phyloP scores from a whole-genome alignment of 768 basidiomycete genomes.

The Leccinum olivaceopallidum region DNA sequence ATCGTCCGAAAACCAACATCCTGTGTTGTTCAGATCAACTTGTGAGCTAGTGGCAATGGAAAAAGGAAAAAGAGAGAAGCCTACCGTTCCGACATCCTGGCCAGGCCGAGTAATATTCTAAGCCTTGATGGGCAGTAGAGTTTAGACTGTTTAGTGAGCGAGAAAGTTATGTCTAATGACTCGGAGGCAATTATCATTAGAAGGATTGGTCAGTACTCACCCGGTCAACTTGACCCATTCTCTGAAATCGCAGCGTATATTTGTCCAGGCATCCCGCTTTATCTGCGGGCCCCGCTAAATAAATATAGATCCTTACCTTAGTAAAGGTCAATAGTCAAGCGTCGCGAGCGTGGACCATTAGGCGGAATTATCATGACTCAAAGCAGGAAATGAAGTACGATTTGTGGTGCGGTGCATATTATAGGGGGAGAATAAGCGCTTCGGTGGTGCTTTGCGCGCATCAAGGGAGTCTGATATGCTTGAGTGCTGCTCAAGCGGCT shows the following conservation, averaged over 20 bases:
- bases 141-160: too few relatives aligned
- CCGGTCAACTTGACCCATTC: background rate
- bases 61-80: background rate
- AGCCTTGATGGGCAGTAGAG: too few relatives aligned
- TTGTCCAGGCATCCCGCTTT: too few relatives aligned
- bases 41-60: background rate
- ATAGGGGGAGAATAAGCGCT: background rate
- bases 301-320: background rate
- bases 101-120: background rate
- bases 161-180: too few relatives aligned
- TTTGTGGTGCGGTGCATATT: too few relatives aligned
- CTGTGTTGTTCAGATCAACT: background rate
- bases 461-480: background rate
- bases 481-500: background rate
- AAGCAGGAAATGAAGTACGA: too few relatives aligned
- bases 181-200: too few relatives aligned
- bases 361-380: background rate
- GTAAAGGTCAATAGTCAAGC: background rate
- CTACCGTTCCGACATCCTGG: background rate
- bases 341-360: background rate
- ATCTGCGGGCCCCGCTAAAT: background rate
- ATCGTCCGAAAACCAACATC: background rate
- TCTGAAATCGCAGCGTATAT: background rate
- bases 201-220: background rate
- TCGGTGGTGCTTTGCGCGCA: background rate